Evolutionary conservation across 768 basidiomycete genomes (phyloP), one percentile per base, ranked within the genome.

Genomic region (Kockovaella imperatae): DNA sequence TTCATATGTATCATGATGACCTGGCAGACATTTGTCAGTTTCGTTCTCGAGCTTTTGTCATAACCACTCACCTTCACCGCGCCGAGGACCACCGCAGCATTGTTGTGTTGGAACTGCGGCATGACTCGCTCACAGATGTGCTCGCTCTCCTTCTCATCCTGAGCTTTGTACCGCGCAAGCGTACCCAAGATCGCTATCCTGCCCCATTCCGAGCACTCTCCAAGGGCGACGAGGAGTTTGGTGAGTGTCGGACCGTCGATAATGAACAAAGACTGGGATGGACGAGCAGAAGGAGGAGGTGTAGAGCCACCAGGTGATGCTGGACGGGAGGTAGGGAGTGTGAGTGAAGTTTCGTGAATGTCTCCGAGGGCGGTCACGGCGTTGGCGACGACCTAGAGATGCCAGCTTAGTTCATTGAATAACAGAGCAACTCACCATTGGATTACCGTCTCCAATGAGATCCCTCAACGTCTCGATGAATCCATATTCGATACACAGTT

Each of bases 151-250:
- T 87, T 86, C 52, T 86, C 87, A 62, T 93, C 93, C 32, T 78
- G 75, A 0, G 89, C 80, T 29, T 76, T 76, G 71, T 96, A 97
- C 35, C 86, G 80, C 4, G 87, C 78, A 25, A 97, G 74, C 0
- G 88, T 87, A 50, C 84, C 85, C 44, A 97, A 73, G 30, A 99
- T 82, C 1, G 91, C 89, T 14, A 99, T 89, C 48, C 93, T 80
- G 26, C 95, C 95, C 95, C 95, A 99, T 74, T 99, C 95, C 0
- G 91, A 93, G 68, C 93, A 96, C 72, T 97, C 95, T 67, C 93
- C 93, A 17, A 99, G 77, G 2, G 93, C 95, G 45, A 97, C 86
- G 47, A 99, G 76, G 14, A 99, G 79, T 68, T 91, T 95, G 72
- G 78, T 83, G 42, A 99, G 77, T 50, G 91, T 79, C 0, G 80